These are phyloP conservation scores for Epichloe gansuensis DNA, from an alignment of 2,329 filamentous ascomycete species.

Conservation along the genomic window DNA sequence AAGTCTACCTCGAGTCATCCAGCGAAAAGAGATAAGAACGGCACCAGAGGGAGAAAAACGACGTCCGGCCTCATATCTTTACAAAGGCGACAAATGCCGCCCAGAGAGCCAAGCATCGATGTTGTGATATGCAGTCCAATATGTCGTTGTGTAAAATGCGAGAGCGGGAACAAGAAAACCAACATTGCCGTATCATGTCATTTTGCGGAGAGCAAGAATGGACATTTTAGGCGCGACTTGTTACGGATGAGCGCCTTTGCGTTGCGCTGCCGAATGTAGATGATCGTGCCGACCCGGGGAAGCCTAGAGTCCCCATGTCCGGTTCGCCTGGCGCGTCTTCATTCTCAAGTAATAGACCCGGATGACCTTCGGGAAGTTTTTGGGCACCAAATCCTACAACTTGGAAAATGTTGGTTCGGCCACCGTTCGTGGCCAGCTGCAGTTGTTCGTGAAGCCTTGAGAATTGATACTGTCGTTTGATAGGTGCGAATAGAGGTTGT, in stretches of 20 bases:
- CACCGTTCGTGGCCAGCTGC: slow-evolving; percentile 52
- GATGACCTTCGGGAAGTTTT: slow-evolving; percentile 37
- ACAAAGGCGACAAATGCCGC: background rate
- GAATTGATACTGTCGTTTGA: slow-evolving; percentile 50
- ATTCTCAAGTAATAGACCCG: slow-evolving; percentile 28
- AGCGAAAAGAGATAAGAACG: background rate
- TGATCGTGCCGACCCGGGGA: slow-evolving; percentile 26
- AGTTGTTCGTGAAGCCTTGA: slow-evolving; percentile 52
- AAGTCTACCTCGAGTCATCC: too few relatives aligned
- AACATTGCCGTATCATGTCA: background rate
- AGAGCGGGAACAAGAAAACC: background rate
- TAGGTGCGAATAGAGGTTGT: slow-evolving; percentile 47
- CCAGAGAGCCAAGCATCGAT: background rate
- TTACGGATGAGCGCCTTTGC: slow-evolving; percentile 33
- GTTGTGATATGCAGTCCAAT: background rate
- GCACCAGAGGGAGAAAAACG: background rate
- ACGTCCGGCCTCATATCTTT: background rate
- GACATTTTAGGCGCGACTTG: slow-evolving; percentile 30
- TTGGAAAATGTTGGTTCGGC: slow-evolving; percentile 51
- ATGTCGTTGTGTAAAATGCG: background rate
- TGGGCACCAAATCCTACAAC: slow-evolving; percentile 45
- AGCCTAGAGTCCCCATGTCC: slow-evolving; percentile 30
- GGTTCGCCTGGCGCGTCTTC: slow-evolving; percentile 48
- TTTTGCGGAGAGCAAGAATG: background rate
- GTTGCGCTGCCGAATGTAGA: slow-evolving; percentile 33